Conservation (phyloP, 345 rosid species). For the Brassica napus region Da-Ae NC_063444.1:46625001-46625500, state of each 20-base stretch:
- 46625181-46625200: conserved; percentile 27
- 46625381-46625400: conserved; percentile 58
- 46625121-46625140: conserved; percentile 25
- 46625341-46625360: conserved; percentile 48
- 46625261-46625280: conserved; percentile 40
- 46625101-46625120: conserved; percentile 73
- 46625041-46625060: conserved; percentile 53
- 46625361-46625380: conserved; percentile 22
- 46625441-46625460: conserved; percentile 73
- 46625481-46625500: conserved; percentile 16
- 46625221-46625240: not conserved
- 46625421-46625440: conserved; percentile 72
- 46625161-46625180: conserved; percentile 44
- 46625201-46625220: conserved; percentile 11
- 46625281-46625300: conserved; percentile 30
- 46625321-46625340: conserved; percentile 48
- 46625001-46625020: conserved; percentile 7
- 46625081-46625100: conserved; percentile 69
- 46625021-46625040: conserved; percentile 33
- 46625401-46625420: conserved; percentile 79
- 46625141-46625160: conserved; percentile 59
- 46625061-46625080: conserved; percentile 69
- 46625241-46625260: not conserved
- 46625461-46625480: conserved; percentile 11
- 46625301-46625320: conserved; percentile 18